Conservation (phyloP, 805 yeast genomes). For the Middelhovenomyces tepae region DNA sequence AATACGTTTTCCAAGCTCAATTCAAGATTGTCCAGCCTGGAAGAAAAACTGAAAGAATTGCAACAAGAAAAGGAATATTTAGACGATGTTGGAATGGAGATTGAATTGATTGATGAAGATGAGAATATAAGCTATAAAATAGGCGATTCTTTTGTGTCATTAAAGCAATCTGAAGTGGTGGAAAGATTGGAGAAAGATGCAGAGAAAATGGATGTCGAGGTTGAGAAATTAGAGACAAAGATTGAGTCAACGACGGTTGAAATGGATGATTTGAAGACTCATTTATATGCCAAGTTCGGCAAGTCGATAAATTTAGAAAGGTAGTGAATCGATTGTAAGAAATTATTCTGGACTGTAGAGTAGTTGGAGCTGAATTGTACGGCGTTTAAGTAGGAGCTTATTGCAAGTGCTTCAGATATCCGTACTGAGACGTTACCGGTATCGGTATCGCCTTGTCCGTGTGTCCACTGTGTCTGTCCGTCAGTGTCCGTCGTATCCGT, state of each 20-base stretch:
- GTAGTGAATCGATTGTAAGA: conserved; percentile 24
- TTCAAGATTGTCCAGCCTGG: conserved; percentile 53
- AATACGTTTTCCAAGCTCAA: conserved; percentile 82
- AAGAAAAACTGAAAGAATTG: conserved; percentile 39
- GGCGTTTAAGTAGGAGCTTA: too few relatives aligned
- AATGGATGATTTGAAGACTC: conserved; percentile 54
- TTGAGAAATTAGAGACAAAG: conserved; percentile 38
- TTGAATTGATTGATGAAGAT: conserved; percentile 69
- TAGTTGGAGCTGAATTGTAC: too few relatives aligned
- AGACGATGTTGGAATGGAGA: conserved; percentile 76
- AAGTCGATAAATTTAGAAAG: conserved; percentile 78
- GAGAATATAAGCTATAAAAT: conserved; percentile 49
- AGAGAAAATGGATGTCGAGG: conserved; percentile 41
- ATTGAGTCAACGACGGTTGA: conserved; percentile 46
- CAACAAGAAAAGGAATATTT: conserved; percentile 75
- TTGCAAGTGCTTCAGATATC: too few relatives aligned
- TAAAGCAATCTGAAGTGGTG: conserved; percentile 59
- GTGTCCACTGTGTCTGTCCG: too few relatives aligned
- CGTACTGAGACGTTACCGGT: too few relatives aligned
- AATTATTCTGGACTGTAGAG: too few relatives aligned
- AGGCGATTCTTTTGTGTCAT: conserved; percentile 69
- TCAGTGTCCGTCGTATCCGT: too few relatives aligned
- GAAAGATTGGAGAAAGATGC: conserved; percentile 58
- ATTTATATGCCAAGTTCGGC: conserved; percentile 85
- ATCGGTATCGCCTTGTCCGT: too few relatives aligned